Conservation (phyloP, 441 rosid genomes). For the Isatis lusitanica region DNA sequence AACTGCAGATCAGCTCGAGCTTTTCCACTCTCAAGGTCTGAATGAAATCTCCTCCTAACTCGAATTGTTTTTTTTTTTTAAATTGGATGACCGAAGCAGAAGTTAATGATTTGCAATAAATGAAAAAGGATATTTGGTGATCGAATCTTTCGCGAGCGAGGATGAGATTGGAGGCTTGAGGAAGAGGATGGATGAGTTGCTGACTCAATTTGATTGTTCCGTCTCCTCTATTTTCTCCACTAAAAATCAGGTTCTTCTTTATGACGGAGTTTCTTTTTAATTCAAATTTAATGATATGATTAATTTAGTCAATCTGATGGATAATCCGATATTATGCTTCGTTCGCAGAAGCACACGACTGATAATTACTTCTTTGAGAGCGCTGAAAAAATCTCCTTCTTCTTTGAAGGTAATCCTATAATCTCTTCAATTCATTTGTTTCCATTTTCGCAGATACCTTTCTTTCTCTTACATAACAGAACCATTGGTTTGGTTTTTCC, state of each 20-base stretch:
- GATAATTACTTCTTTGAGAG: conserved; percentile 88
- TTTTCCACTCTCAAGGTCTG: conserved; percentile 65
- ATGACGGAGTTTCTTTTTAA: not conserved
- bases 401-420: conserved; percentile 78
- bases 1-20: conserved; percentile 60
- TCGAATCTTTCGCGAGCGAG: conserved; percentile 68
- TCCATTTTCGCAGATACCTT: not conserved
- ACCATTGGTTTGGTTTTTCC: not conserved
- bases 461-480: not conserved
- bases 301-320: not conserved
- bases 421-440: not conserved
- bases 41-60: not conserved
- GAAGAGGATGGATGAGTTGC: conserved; percentile 70
- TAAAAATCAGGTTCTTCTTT: conserved; percentile 60
- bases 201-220: conserved; percentile 60
- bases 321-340: not conserved
- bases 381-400: conserved; percentile 80
- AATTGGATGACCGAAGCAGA: not conserved
- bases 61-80: not conserved
- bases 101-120: not conserved
- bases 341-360: conserved; percentile 48
- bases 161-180: conserved; percentile 61
- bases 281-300: not conserved
- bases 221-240: conserved; percentile 85
- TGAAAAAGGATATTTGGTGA: conserved; percentile 67